A percentile compares a stretch with the other conserved stretches of the same genome.
phyloP scores from a whole-genome alignment of 768 basidiomycete genomes.

The Leccinum truebloodii region DNA sequence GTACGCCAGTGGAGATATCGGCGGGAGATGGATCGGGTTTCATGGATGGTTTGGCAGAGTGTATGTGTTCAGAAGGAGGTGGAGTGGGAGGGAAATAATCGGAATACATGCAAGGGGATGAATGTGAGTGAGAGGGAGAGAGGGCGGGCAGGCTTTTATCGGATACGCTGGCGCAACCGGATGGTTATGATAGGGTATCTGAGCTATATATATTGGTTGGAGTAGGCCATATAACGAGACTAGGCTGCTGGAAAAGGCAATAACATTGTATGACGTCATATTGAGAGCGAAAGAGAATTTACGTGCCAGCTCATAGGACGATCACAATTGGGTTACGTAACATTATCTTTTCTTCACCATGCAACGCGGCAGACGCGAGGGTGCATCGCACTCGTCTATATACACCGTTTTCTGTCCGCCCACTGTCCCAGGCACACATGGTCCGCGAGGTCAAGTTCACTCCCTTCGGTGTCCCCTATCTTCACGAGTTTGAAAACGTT shows the following conservation, averaged over 20 bases:
- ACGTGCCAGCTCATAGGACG: not conserved
- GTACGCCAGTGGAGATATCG: conserved; percentile 9
- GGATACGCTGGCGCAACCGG: not conserved
- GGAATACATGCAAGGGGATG: conserved; percentile 7
- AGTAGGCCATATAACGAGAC: conserved; percentile 10
- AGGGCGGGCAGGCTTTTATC: conserved; percentile 11
- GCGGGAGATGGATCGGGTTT: not conserved
- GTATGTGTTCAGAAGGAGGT: conserved; percentile 23
- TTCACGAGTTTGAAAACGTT: conserved; percentile 32
- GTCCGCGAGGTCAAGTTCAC: conserved; percentile 30
- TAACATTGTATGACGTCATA: conserved; percentile 31
- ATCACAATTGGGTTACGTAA: conserved; percentile 11
- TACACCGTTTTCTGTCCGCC: not conserved
- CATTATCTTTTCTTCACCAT: not conserved
- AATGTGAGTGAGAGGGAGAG: not conserved
- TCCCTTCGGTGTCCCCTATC: conserved; percentile 31
- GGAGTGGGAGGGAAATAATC: conserved; percentile 34
- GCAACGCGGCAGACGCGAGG: conserved; percentile 11
- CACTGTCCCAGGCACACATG: conserved; percentile 14
- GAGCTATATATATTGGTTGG: conserved; percentile 26
- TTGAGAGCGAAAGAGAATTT: not conserved
- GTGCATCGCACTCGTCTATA: not conserved
- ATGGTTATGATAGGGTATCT: not conserved
- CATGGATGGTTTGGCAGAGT: conserved; percentile 6
- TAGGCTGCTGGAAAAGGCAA: conserved; percentile 31